These are phyloP conservation scores for Capsicum chinense DNA, from an alignment of 257 asterid species.

Conservation along the genomic window DNA sequence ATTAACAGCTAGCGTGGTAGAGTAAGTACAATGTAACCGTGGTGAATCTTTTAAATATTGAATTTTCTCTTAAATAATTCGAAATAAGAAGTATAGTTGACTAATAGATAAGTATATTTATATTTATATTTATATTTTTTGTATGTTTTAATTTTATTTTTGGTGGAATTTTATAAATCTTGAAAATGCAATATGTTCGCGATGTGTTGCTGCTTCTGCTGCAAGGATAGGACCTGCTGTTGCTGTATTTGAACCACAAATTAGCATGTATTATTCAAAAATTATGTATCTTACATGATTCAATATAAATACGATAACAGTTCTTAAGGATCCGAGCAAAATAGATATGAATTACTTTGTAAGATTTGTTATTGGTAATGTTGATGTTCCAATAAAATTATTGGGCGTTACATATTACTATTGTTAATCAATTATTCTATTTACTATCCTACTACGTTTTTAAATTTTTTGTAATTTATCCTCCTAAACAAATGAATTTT, in stretches of 20 bases:
- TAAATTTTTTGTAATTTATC: neutral
- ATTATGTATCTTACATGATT: neutral
- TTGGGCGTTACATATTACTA: neutral
- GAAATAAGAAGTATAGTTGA: neutral
- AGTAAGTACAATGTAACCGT: neutral
- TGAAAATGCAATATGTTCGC: conserved; percentile 44
- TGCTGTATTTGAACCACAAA: conserved; percentile 39
- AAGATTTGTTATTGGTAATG: neutral
- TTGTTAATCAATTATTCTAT: neutral
- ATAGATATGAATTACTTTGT: neutral
- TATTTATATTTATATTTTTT: neutral
- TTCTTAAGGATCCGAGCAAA: neutral
- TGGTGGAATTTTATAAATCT: neutral
- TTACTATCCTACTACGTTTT: neutral
- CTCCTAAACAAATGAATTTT: neutral
- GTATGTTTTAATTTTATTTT: neutral
- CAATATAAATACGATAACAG: accelerated
- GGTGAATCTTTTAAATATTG: too few species aligned
- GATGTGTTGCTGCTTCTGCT: conserved; percentile 66
- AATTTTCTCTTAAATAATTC: too few species aligned
- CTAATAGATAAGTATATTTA: neutral
- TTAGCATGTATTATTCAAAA: neutral
- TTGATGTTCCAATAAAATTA: neutral
- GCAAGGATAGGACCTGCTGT: conserved; percentile 49
- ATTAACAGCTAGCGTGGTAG: too few species aligned